A percentile compares a stretch with the other conserved stretches of the same genome.
phyloP scores from a whole-genome alignment of 352 stramenopile species.

The Ophiocytium majus region DNA sequence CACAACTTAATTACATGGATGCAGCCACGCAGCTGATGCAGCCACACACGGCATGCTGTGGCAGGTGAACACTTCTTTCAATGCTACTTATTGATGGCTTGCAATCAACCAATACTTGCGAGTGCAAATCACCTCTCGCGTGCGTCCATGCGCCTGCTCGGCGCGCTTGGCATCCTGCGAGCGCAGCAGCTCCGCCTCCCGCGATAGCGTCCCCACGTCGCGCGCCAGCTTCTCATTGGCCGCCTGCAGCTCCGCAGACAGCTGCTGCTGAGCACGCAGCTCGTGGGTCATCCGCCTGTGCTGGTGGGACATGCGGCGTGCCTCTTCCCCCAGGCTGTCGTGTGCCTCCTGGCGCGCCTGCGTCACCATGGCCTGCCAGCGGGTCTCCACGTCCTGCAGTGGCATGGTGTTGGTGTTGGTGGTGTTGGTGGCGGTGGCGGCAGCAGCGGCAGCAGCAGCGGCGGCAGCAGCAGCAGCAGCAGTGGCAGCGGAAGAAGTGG shows the following conservation, averaged over 20 bases:
- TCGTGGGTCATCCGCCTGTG: conserved; percentile 87
- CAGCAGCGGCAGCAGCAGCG: too few relatives aligned
- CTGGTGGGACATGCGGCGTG: conserved; percentile 78
- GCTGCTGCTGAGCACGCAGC: conserved; percentile 72
- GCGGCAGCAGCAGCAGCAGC: too few relatives aligned
- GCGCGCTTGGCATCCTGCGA: conserved; percentile 82
- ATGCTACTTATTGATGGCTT: too few relatives aligned
- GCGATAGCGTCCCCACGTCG: conserved; percentile 68
- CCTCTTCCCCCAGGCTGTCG: conserved; percentile 79
- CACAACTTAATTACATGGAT: too few relatives aligned
- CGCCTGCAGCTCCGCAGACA: conserved; percentile 77
- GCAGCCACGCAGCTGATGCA: too few relatives aligned
- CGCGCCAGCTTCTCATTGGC: conserved; percentile 68
- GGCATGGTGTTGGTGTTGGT: too few relatives aligned
- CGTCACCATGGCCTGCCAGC: conserved; percentile 75
- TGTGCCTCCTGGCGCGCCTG: conserved; percentile 80
- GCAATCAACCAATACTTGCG: too few relatives aligned
- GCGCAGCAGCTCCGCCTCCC: conserved; percentile 72
- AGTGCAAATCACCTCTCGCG: conserved; percentile 39
- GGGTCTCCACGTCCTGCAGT: conserved; percentile 76
- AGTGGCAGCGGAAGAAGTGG: too few relatives aligned
- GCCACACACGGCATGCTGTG: too few relatives aligned
- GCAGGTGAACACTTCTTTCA: too few relatives aligned
- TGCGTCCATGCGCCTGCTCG: conserved; percentile 52
- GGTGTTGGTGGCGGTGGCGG: too few relatives aligned